Base-by-base conservation (phyloP, 495 filamentous ascomycete genomes). In the Neurospora sp. region DNA sequence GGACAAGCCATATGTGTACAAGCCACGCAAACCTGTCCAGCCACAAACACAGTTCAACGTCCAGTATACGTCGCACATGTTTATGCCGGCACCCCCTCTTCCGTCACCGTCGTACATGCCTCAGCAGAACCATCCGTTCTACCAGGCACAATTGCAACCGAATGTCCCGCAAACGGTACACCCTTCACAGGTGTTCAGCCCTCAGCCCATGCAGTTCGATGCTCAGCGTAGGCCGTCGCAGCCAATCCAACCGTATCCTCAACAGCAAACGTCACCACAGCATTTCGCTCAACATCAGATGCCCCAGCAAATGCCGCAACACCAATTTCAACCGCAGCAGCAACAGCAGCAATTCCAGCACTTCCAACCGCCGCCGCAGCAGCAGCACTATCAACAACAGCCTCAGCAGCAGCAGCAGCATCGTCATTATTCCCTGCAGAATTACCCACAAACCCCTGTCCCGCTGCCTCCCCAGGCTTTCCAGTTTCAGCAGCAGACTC, bases 1-100 rank as follows among this genome's bases (percentile, higher is more conserved):
- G 79, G 71, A 84, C 48, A 87, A 81, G 77, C 85, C 86, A n/a
- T 87, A 88, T 69, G 79, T 82, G 61, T 88, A 88, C 77, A 88
- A 87, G 73, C 86, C 86, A n/a, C 79, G 84, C 71, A 79, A 81
- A 37, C 77, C 79, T 27, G 73, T 79, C 9, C 76, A 76, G 75
- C 77, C 81, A 72, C 74, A 76, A 74, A 77, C 81, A 71, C 74
- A 53, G 12, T 79, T 78, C 59, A 75, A 75, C 71, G 78, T 76
- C 68, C 80, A 76, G 71, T 85, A 81, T 69, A 78, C 77, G 38
- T 73, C 76, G 71, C 84, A 84, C 61, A 83, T 77, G 75, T 83
- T 83, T 75, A 77, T 76, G 70, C 82, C 77, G 69, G 81, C 74
- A 70, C 45, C 77, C 65, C 68, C 75, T 31, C 45, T 75, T 69